phyloP scores from a whole-genome alignment of 371 early-diverging fungal genomes.

The Dinochytrium kinnereticum region DNA sequence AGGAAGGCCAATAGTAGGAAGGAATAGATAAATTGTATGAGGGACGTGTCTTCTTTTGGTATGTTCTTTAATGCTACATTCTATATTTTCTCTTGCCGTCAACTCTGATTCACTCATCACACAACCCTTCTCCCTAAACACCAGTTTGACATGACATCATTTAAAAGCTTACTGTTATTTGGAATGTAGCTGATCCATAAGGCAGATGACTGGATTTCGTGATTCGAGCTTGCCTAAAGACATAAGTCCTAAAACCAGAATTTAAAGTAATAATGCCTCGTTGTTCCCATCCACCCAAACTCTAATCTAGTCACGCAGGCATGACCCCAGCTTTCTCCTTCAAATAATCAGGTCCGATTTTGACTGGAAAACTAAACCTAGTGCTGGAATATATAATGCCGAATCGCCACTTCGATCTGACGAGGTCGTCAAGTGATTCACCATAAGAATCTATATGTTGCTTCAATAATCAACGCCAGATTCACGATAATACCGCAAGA shows the following conservation, averaged over 20 bases:
- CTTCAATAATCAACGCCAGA: conserved; percentile 2
- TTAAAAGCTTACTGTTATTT: background rate
- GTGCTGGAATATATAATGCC: conserved; percentile 41
- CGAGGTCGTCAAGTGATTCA: conserved; percentile 59
- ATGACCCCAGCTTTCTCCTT: conserved; percentile 58
- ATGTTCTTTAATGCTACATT: too few relatives aligned
- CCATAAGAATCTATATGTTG: conserved; percentile 51
- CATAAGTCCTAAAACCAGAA: background rate
- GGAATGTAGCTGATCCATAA: background rate
- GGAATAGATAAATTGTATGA: too few relatives aligned
- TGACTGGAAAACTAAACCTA: conserved; percentile 46
- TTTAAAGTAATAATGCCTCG: background rate
- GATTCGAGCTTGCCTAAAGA: background rate
- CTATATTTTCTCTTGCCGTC: too few relatives aligned
- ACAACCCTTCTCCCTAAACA: too few relatives aligned
- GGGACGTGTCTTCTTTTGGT: too few relatives aligned
- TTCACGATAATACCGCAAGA: conserved; percentile 46
- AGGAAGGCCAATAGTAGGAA: too few relatives aligned
- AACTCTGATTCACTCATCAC: too few relatives aligned
- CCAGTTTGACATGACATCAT: too few relatives aligned
- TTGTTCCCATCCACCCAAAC: conserved; percentile 23
- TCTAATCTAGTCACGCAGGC: conserved; percentile 49
- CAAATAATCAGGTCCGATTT: background rate
- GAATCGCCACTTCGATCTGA: conserved; percentile 24
- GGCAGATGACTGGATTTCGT: background rate